These are phyloP conservation scores for Sclerotinia borealis DNA, from an alignment of 2,329 filamentous ascomycete genomes.

Conservation along the genomic window DNA sequence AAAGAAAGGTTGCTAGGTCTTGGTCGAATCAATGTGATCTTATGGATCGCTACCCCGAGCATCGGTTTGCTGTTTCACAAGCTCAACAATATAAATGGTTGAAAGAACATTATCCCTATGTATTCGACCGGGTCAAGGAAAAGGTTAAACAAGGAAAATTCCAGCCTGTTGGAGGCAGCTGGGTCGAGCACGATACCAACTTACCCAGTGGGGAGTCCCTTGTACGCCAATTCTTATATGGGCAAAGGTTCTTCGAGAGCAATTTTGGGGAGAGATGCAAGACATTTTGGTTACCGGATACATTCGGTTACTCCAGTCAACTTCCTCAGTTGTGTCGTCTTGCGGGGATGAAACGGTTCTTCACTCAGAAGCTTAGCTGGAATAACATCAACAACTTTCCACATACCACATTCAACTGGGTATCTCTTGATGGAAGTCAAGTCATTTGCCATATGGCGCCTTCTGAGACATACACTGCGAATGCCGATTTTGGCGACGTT, in stretches of 20 bases:
- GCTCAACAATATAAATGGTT: slow-evolving; percentile 99
- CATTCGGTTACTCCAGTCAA: slow-evolving; percentile 94
- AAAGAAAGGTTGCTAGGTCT: slow-evolving; percentile 88
- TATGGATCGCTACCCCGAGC: slow-evolving; percentile 91
- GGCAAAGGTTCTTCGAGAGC: slow-evolving; percentile 90
- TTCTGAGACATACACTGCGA: slow-evolving; percentile 89
- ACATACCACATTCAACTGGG: slow-evolving; percentile 98
- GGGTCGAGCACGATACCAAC: slow-evolving; percentile 99
- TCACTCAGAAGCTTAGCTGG: slow-evolving; percentile 98
- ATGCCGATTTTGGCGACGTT: slow-evolving; percentile 91
- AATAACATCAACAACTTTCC: slow-evolving; percentile 99
- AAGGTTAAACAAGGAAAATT: slow-evolving; percentile 90
- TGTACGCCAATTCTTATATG: slow-evolving; percentile 89
- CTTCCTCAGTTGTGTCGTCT: slow-evolving; percentile 88
- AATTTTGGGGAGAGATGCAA: slow-evolving; percentile 82
- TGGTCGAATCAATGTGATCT: slow-evolving; percentile 97
- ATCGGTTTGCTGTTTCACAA: slow-evolving; percentile 86
- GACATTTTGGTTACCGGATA: slow-evolving; percentile 97
- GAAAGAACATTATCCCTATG: slow-evolving; percentile 78
- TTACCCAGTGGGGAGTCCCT: slow-evolving; percentile 93
- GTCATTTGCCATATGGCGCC: slow-evolving; percentile 98
- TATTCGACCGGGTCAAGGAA: slow-evolving; percentile 82
- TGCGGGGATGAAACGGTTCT: slow-evolving; percentile 93
- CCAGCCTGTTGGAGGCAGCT: slow-evolving; percentile 92
- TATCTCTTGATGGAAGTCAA: slow-evolving; percentile 88